Base-by-base conservation (phyloP, 1,139 yeast species). In the Diutina catenulata region DNA sequence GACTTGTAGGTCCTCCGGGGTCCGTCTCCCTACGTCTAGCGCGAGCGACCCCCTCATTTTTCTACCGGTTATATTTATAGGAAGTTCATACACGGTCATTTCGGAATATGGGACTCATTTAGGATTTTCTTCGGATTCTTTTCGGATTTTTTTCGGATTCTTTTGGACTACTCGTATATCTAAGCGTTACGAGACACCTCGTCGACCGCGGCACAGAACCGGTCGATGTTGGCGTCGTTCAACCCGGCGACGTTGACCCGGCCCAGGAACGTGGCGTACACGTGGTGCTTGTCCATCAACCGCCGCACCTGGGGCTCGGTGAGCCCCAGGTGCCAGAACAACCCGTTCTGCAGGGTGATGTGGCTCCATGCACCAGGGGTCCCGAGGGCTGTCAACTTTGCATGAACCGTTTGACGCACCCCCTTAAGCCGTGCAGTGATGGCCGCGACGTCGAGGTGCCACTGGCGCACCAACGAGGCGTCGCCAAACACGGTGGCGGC, bases 161-260 rank as follows among this genome's bases (percentile, higher is more conserved):
- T 3, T 22, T 4, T 9, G 24, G 8, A 9, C 11, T 22, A 4
- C 8, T 22, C 10, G 8, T 22, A 22, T 22, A 22, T 22, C 6
- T 27, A 14, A 14, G 18, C 29, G 15, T 44, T 43, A 51, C 68
- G 57, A n/a, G 64, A 68, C 23, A 64, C 64, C 16, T 51, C 49
- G 44, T 66, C 69, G 26, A 66, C 50, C 7, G 65, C 54, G 24
- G 45, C 44, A 35, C 65, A 60, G 45, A 63, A 59, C 41, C 55
- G 51, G 33, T 59, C 66, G 13, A 66, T 48, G 45, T 65, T 65
- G 14, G 44, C 40, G 36, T 54, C 51, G 46, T 61, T 62, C 45
- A 66, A 53, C 3, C 72, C 71, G 8, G 72, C 70, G 38, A 66
- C 56, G 44, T 66, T 66, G 40, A 65, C 64, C 43, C 72, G 56